A percentile compares a stretch with the other conserved stretches of the same genome.
phyloP scores from a whole-genome alignment of 495 filamentous ascomycete genomes.

The Penicillium angulare region DNA sequence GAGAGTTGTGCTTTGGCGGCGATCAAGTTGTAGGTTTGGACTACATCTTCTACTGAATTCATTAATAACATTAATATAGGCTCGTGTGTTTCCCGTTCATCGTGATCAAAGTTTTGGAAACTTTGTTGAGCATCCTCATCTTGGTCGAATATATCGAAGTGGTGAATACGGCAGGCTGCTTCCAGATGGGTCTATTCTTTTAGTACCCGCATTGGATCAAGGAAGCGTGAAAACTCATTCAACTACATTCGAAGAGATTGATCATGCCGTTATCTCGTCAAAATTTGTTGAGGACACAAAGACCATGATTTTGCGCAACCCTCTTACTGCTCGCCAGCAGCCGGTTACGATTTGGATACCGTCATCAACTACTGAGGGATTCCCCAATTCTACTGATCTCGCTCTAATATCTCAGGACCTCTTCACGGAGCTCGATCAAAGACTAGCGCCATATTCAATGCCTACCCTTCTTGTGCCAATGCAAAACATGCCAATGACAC shows the following conservation, averaged over 20 bases:
- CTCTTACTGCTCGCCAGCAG: slow-evolving; percentile 29
- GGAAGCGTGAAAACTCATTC: no score
- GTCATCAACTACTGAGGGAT: slow-evolving; percentile 1
- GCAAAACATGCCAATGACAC: slow-evolving; percentile 58
- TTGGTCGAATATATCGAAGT: slow-evolving; percentile 67
- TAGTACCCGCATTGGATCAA: no score
- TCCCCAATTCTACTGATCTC: slow-evolving; percentile 1
- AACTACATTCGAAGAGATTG: slow-evolving; percentile 68
- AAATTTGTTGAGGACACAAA: slow-evolving; percentile 48
- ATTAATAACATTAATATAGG: not conserved
- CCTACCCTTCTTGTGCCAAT: slow-evolving; percentile 68
- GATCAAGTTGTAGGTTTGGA: slow-evolving; percentile 58
- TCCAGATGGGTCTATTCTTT: slow-evolving; percentile 62
- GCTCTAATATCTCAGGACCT: slow-evolving; percentile 30
- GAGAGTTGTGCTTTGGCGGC: slow-evolving; percentile 83
- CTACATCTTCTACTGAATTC: not conserved
- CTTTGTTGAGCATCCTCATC: slow-evolving; percentile 63
- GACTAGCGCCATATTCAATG: slow-evolving; percentile 65
- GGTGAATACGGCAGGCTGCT: slow-evolving; percentile 73
- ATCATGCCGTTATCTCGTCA: slow-evolving; percentile 46
- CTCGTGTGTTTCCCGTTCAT: not conserved
- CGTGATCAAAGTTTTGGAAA: slow-evolving; percentile 24
- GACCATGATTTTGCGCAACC: slow-evolving; percentile 45
- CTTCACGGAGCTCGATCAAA: slow-evolving; percentile 36
- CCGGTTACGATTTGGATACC: slow-evolving; percentile 62